Conservation (phyloP, 345 rosid species). For the Schrenkiella parvula region DNA sequence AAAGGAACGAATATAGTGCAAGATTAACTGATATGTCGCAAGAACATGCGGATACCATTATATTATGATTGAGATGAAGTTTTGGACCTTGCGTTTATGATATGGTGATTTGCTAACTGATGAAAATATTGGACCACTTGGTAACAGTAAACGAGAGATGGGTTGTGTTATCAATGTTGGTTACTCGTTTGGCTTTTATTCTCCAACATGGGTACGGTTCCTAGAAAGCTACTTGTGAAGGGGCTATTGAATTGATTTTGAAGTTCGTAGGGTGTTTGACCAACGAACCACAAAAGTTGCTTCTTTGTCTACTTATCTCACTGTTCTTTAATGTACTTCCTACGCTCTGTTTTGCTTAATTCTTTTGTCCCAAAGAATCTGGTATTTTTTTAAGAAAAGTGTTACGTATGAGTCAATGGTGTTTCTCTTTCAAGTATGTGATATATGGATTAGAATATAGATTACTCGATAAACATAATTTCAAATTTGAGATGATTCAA, state of each 20-base stretch:
- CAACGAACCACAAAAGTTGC: conserved; percentile 23
- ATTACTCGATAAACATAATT: background rate
- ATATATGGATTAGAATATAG: background rate
- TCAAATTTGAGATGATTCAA: background rate
- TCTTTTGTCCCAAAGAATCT: background rate
- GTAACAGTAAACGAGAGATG: conserved; percentile 8
- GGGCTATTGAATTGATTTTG: conserved; percentile 17
- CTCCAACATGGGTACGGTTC: conserved; percentile 17
- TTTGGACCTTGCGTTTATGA: background rate
- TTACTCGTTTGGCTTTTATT: conserved; percentile 10
- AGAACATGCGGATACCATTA: background rate
- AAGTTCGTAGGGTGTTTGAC: conserved; percentile 30
- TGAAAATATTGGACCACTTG: conserved; percentile 24
- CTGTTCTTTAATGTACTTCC: conserved; percentile 20
- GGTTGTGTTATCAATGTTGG: conserved; percentile 13
- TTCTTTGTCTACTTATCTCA: conserved; percentile 17
- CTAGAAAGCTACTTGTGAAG: conserved; percentile 19
- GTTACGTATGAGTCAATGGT: conserved; percentile 1
- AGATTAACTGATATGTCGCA: background rate
- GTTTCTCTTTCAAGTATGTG: background rate
- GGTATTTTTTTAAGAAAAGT: background rate
- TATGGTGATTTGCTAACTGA: background rate
- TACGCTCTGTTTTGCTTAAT: background rate
- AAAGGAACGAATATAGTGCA: background rate
- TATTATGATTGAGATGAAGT: background rate